A percentile compares a stretch with the other conserved stretches of the same genome.
Conservation (phyloP, 352 stramenopile genomes). For the Salisapilia sapeloensis region DNA sequence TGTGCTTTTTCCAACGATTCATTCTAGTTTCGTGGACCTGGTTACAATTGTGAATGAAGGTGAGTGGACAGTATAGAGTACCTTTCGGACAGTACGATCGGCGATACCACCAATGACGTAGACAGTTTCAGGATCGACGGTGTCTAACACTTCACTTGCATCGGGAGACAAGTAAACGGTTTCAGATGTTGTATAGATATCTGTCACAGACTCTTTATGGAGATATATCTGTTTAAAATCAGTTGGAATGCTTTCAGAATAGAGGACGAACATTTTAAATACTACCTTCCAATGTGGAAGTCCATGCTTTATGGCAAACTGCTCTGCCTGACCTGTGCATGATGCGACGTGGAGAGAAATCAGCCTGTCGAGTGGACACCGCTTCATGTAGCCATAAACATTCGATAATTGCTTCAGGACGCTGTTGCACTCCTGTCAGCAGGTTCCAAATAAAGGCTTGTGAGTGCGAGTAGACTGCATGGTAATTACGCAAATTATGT, state of each 20-base stretch:
- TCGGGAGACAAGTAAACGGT: constrained; percentile 78
- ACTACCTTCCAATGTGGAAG: constrained; percentile 42
- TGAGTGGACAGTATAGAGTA: background rate
- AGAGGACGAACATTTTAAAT: background rate
- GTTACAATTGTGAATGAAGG: background rate
- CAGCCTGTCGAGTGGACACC: constrained; percentile 32
- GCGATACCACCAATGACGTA: constrained; percentile 79
- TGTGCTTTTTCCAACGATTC: constrained; percentile 23
- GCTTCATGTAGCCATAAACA: constrained; percentile 64
- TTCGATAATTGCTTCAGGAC: constrained; percentile 68
- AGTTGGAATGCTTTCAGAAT: background rate
- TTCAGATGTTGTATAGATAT: no score
- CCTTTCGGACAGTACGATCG: constrained; percentile 71
- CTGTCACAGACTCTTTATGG: no score
- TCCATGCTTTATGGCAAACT: constrained; percentile 21
- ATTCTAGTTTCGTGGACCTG: constrained; percentile 7
- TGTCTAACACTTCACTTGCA: constrained; percentile 34
- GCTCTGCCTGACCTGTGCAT: constrained; percentile 12
- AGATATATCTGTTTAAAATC: constrained; percentile 29
- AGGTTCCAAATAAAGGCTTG: background rate
- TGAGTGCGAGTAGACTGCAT: background rate
- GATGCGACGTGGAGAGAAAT: constrained; percentile 44
- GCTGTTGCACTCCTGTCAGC: constrained; percentile 42
- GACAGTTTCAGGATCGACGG: constrained; percentile 22
- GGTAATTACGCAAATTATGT: constrained; percentile 1